Evolutionary conservation across 495 filamentous ascomycete species (phyloP).

Genomic region (Talaromyces liani): DNA sequence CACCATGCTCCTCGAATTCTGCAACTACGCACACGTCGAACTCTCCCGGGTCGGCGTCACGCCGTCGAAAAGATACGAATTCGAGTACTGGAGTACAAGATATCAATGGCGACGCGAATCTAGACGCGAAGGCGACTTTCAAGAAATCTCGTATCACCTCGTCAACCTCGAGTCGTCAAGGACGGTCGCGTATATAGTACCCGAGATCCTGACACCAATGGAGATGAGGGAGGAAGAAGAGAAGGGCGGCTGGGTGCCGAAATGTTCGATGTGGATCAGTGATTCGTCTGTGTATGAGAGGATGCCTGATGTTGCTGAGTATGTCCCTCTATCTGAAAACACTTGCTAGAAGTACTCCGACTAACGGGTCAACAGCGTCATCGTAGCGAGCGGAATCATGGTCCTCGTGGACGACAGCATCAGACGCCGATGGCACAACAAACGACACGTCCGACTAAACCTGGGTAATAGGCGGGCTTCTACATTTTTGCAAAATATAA

Average conservation of each 20-base stretch:
- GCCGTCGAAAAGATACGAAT: constrained; percentile 72
- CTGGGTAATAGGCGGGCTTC: constrained; percentile 40
- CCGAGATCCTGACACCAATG: constrained; percentile 62
- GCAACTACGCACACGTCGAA: constrained; percentile 93
- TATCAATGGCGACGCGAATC: constrained; percentile 79
- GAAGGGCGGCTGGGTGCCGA: constrained; percentile 87
- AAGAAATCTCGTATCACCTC: constrained; percentile 69
- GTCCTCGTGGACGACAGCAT: constrained; percentile 91
- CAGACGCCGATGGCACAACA: constrained; percentile 66
- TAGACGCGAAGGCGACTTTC: constrained; percentile 52
- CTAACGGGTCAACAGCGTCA: constrained; percentile 49
- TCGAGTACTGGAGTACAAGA: constrained; percentile 81
- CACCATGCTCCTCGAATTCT: constrained; percentile 83
- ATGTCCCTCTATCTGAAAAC: constrained; percentile 39
- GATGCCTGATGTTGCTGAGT: constrained; percentile 84
- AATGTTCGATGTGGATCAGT: constrained; percentile 81
- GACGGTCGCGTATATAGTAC: constrained; percentile 74
- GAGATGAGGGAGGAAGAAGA: constrained; percentile 66
- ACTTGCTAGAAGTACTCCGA: background rate
- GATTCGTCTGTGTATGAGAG: constrained; percentile 60
- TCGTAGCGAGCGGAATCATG: constrained; percentile 84
- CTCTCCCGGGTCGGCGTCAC: constrained; percentile 64
- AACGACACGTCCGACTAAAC: constrained; percentile 49
- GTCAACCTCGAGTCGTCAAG: constrained; percentile 55
- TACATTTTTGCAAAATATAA: constrained; percentile 44